These are phyloP conservation scores for Favolaschia claudopus DNA, from an alignment of 768 basidiomycete genomes.

Conservation along the genomic window DNA sequence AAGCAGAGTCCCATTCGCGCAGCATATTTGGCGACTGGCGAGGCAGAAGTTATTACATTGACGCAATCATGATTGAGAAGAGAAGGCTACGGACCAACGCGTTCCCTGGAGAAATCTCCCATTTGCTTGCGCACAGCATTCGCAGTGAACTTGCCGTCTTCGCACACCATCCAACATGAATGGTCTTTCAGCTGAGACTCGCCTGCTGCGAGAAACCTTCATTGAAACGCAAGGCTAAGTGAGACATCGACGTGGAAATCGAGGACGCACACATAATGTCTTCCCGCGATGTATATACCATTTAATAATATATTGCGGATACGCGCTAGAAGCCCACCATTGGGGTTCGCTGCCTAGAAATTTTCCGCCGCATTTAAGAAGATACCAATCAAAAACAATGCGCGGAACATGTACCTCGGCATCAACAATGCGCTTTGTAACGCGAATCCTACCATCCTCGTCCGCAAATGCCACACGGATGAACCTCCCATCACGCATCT, in stretches of 20 bases:
- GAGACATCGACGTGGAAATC: background rate
- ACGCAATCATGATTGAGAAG: background rate
- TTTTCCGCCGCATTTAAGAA: background rate
- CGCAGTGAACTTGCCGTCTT: conserved; percentile 24
- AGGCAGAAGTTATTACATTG: background rate
- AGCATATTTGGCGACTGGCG: conserved; percentile 23
- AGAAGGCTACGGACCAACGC: conserved; percentile 8
- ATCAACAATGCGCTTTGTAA: background rate
- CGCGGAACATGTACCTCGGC: conserved; percentile 1
- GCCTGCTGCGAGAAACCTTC: conserved; percentile 24
- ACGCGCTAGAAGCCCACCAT: conserved; percentile 21
- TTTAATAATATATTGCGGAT: conserved; percentile 16
- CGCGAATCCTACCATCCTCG: conserved; percentile 18
- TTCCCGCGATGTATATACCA: conserved; percentile 17
- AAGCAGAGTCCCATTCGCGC: conserved; percentile 29
- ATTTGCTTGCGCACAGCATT: conserved; percentile 21
- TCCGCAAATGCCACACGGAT: conserved; percentile 26
- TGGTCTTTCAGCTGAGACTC: conserved; percentile 29
- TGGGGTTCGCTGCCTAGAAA: conserved; percentile 4
- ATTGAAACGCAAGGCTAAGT: background rate
- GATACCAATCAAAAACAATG: background rate
- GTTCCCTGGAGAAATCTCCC: conserved; percentile 23
- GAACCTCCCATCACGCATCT: conserved; percentile 19
- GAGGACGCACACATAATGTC: conserved; percentile 22
- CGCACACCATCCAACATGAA: conserved; percentile 30